Evolutionary conservation across 352 stramenopile species (phyloP).

Genomic region (Pythium aphanidermatum): DNA sequence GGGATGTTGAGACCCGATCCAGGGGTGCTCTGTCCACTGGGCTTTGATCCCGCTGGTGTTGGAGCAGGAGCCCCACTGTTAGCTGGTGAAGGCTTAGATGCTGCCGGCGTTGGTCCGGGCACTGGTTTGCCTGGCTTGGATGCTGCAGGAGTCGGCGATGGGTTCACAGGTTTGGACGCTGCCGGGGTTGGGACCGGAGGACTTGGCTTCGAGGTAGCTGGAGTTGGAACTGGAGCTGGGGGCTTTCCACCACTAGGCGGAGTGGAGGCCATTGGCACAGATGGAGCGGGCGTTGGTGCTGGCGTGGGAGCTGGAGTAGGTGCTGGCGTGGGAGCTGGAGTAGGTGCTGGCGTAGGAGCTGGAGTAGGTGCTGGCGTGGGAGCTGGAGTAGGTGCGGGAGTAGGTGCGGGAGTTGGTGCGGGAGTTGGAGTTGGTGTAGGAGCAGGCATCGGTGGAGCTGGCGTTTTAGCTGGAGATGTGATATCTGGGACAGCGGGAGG

Average conservation of each 20-base stretch:
- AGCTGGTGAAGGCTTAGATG: background rate
- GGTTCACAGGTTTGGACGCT: background rate
- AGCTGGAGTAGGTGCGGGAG: background rate
- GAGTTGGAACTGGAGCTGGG: constrained; percentile 4
- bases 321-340: background rate
- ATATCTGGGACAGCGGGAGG: too few species aligned
- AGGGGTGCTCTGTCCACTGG: background rate
- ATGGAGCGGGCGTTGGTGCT: background rate
- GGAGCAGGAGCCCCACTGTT: too few species aligned
- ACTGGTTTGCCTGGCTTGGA: constrained; percentile 1
- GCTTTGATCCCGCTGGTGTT: constrained; percentile 1
- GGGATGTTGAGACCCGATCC: constrained; percentile 1
- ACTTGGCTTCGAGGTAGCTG: background rate
- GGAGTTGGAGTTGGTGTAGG: background rate
- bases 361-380: background rate
- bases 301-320: background rate
- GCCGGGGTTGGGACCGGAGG: constrained; percentile 2
- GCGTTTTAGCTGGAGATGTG: too few species aligned
- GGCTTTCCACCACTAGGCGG: background rate
- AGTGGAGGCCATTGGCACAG: background rate
- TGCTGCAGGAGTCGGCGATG: constrained; percentile 1
- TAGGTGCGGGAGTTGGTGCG: background rate
- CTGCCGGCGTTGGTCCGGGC: background rate
- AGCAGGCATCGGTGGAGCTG: background rate
- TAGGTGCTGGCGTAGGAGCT: background rate